phyloP scores from a whole-genome alignment of 192 early-diverging fungal genomes.

The Linderina pennispora region DNA sequence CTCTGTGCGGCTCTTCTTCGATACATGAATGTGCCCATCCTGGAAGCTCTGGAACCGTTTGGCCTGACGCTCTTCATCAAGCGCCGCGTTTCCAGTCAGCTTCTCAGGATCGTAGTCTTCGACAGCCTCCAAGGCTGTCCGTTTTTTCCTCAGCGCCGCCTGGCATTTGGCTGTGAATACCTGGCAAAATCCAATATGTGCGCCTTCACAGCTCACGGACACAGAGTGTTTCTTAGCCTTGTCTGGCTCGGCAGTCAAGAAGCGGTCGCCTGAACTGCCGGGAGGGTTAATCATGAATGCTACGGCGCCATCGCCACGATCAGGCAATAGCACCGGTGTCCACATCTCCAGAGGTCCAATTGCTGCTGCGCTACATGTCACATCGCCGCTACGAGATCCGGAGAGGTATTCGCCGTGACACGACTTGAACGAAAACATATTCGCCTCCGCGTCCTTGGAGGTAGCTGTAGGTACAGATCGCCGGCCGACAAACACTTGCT shows the following conservation, averaged over 20 bases:
- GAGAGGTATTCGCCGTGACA: conserved; percentile 17
- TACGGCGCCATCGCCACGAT: conserved; percentile 26
- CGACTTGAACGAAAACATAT: conserved; percentile 24
- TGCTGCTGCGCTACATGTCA: conserved; percentile 12
- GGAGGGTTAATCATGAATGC: conserved; percentile 18
- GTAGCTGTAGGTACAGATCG: conserved; percentile 15
- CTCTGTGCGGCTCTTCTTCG: not conserved
- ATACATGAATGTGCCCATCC: not conserved
- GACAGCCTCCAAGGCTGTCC: not conserved
- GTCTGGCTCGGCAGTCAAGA: conserved; percentile 6
- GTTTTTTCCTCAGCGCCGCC: not conserved
- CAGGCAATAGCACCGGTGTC: conserved; percentile 26
- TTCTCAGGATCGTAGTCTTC: not conserved
- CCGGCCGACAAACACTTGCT: conserved; percentile 38
- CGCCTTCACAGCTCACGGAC: too few relatives aligned
- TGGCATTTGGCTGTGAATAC: conserved; percentile 1
- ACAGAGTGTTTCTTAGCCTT: too few relatives aligned
- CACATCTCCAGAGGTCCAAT: conserved; percentile 37
- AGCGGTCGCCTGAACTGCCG: conserved; percentile 3
- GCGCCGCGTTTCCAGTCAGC: not conserved
- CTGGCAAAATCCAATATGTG: not conserved
- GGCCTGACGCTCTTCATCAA: not conserved
- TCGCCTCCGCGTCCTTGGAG: conserved; percentile 2
- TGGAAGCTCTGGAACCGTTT: conserved; percentile 9
- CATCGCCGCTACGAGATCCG: conserved; percentile 3